A percentile compares a stretch with the other conserved stretches of the same genome.
Evolutionary conservation across 2,329 filamentous ascomycete genomes (phyloP).

Genomic region (Ophiocordyceps camponoti-rufipedis): DNA sequence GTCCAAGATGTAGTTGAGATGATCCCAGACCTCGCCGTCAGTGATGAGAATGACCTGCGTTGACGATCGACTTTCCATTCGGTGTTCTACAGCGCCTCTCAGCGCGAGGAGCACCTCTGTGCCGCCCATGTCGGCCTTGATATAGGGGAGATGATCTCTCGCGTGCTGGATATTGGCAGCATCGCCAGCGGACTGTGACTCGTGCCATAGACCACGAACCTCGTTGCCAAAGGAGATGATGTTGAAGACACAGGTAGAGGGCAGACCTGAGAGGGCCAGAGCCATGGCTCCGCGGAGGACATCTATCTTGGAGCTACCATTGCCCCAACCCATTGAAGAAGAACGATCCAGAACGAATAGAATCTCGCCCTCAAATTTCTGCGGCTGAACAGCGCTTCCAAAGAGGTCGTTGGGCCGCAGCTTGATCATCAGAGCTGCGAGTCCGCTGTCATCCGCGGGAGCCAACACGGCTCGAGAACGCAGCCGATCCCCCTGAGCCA

Average conservation of each 20-base stretch:
- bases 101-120: not conserved
- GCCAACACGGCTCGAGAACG: not conserved
- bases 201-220: not conserved
- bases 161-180: not conserved
- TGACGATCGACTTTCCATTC: not conserved
- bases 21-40: not conserved
- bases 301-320: not conserved
- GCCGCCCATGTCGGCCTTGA: not conserved
- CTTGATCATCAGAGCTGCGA: not conserved
- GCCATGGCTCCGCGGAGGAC: not conserved
- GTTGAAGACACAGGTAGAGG: not conserved
- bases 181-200: not conserved
- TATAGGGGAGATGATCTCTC: not conserved
- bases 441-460: not conserved
- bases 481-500: not conserved
- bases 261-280: not conserved
- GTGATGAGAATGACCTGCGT: not conserved
- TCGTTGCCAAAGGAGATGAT: not conserved
- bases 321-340: not conserved
- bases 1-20: not conserved
- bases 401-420: not conserved
- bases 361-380: not conserved
- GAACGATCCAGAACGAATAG: not conserved
- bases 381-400: not conserved
- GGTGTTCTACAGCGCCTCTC: not conserved